These are phyloP conservation scores for Cantharellus anzutake DNA, from an alignment of 768 basidiomycete species.

Conservation along the genomic window DNA sequence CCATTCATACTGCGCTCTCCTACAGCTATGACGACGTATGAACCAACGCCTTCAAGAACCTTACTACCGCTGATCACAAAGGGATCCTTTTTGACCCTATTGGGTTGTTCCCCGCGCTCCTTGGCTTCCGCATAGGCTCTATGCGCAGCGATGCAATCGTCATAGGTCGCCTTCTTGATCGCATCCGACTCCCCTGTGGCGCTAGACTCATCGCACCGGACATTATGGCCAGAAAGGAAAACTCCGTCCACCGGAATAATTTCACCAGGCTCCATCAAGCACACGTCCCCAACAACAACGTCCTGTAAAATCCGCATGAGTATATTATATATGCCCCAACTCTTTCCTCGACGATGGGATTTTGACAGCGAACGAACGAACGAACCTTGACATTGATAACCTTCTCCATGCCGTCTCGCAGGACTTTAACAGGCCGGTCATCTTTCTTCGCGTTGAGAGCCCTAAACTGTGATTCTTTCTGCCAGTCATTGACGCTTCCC, in stretches of 20 bases:
- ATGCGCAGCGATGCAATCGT: constrained; percentile 42
- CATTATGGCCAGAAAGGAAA: constrained; percentile 81
- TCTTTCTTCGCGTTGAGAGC: constrained; percentile 87
- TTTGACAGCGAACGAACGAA: not conserved
- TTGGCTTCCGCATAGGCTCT: constrained; percentile 16
- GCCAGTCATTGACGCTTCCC: constrained; percentile 93
- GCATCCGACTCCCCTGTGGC: constrained; percentile 96
- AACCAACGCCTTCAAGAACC: constrained; percentile 85
- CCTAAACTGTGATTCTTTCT: constrained; percentile 94
- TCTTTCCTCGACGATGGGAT: too few relatives aligned
- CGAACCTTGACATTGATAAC: constrained; percentile 64
- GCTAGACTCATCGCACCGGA: constrained; percentile 89
- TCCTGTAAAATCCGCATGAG: constrained; percentile 27
- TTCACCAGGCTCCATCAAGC: constrained; percentile 85
- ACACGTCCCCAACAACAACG: constrained; percentile 86
- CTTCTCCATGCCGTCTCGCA: constrained; percentile 49
- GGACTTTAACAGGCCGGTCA: constrained; percentile 73
- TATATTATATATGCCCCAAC: too few relatives aligned
- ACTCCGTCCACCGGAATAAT: constrained; percentile 92
- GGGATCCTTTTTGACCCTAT: constrained; percentile 55
- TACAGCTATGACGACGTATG: constrained; percentile 82
- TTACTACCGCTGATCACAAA: constrained; percentile 85
- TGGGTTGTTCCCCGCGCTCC: constrained; percentile 13
- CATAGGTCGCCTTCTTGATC: constrained; percentile 70
- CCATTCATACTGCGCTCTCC: constrained; percentile 91